A percentile compares a stretch with the other conserved stretches of the same genome.
phyloP scores from a whole-genome alignment of 108 stramenopile species.

The Chaetoceros tenuissimus region DNA sequence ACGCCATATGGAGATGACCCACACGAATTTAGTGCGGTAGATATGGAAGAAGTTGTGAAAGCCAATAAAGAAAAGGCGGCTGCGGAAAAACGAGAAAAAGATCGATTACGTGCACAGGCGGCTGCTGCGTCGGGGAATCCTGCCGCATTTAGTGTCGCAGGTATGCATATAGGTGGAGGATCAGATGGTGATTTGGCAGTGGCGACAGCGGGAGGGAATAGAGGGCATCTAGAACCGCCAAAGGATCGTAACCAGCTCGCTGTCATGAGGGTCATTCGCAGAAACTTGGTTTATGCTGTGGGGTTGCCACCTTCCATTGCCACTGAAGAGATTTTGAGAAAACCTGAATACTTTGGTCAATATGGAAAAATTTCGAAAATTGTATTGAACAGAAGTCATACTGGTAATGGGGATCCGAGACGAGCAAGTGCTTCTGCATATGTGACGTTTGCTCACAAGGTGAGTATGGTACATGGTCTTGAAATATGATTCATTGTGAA shows the following conservation, averaged over 20 bases:
- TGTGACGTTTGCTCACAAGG: slow-evolving; percentile 93
- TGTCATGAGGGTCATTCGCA: slow-evolving; percentile 96
- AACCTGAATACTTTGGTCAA: slow-evolving; percentile 94
- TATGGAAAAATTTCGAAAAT: slow-evolving; percentile 96
- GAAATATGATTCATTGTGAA: slow-evolving; percentile 5
- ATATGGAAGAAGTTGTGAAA: slow-evolving; percentile 84
- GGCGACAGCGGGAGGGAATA: slow-evolving; percentile 7
- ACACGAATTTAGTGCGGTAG: slow-evolving; percentile 93
- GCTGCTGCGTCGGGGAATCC: slow-evolving; percentile 15
- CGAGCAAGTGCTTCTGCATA: slow-evolving; percentile 84
- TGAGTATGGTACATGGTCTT: slow-evolving; percentile 26
- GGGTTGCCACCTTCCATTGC: slow-evolving; percentile 84
- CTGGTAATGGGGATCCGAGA: slow-evolving; percentile 43
- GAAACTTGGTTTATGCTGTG: slow-evolving; percentile 94
- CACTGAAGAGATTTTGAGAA: slow-evolving; percentile 79
- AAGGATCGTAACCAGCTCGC: slow-evolving; percentile 85
- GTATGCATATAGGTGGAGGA: slow-evolving; percentile 6
- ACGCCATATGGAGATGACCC: slow-evolving; percentile 95
- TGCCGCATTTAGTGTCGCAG: slow-evolving; percentile 8
- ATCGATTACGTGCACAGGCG: slow-evolving; percentile 46
- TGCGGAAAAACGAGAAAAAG: slow-evolving; percentile 65
- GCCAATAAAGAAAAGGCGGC: slow-evolving; percentile 83
- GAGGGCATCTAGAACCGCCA: slow-evolving; percentile 61
- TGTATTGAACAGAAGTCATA: slow-evolving; percentile 82
- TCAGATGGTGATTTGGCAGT: slow-evolving; percentile 23